phyloP scores from a whole-genome alignment of 306 rosid species.

The Glycine soja region DNA sequence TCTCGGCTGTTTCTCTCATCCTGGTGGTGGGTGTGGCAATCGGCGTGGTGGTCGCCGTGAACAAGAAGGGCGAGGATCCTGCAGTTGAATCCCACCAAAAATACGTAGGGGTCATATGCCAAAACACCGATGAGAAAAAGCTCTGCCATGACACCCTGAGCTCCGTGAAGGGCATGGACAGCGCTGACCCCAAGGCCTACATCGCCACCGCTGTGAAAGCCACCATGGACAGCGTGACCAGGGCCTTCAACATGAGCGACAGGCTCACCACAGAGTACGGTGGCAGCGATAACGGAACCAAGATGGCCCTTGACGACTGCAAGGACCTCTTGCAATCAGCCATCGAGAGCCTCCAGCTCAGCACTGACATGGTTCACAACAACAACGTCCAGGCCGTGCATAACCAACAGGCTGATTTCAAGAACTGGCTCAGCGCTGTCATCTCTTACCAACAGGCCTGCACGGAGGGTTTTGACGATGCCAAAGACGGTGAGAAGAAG shows the following conservation, averaged over 20 bases:
- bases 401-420: conserved; percentile 51
- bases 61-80: background rate
- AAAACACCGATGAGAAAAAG: conserved; percentile 49
- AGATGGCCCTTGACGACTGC: conserved; percentile 70
- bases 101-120: conserved; percentile 49
- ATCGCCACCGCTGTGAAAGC: conserved; percentile 52
- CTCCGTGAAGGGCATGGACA: background rate
- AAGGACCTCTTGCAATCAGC: conserved; percentile 64
- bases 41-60: conserved; percentile 54
- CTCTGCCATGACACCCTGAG: conserved; percentile 59
- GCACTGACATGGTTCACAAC: conserved; percentile 40
- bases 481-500: conserved; percentile 39
- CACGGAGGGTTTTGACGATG: conserved; percentile 51
- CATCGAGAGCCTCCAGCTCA: conserved; percentile 49
- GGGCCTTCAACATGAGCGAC: conserved; percentile 62
- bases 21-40: conserved; percentile 72
- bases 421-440: conserved; percentile 71
- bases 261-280: conserved; percentile 44
- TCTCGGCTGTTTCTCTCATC: conserved; percentile 61
- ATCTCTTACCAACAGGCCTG: conserved; percentile 63
- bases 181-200: conserved; percentile 55
- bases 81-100: conserved; percentile 36
- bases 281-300: conserved; percentile 11
- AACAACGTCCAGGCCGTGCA: conserved; percentile 41
- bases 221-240: conserved; percentile 48